Conservation (phyloP, 768 basidiomycete species). For the Sporobolomyces roseus region DNA sequence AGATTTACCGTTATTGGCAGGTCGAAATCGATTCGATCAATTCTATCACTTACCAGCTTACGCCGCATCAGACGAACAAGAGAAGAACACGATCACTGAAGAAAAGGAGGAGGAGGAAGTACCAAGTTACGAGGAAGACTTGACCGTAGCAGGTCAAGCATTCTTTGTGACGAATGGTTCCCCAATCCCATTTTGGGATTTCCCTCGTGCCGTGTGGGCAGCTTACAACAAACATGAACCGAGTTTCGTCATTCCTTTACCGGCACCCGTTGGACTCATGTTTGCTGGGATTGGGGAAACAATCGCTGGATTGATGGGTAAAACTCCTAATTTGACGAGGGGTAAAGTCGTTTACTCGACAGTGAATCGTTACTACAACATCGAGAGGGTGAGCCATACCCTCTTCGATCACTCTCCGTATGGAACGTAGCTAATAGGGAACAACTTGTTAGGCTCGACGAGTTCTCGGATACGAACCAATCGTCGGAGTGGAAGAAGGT, state of each 20-base stretch:
- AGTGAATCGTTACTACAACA: conserved; percentile 80
- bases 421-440: not conserved
- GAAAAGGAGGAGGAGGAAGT: not conserved
- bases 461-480: conserved; percentile 87
- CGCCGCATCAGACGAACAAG: not conserved
- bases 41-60: conserved; percentile 32
- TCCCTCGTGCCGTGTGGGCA: conserved; percentile 74
- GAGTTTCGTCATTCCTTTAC: conserved; percentile 30
- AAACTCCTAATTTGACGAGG: conserved; percentile 76
- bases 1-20: conserved; percentile 35
- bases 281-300: conserved; percentile 71
- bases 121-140: conserved; percentile 4
- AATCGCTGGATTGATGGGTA: conserved; percentile 67
- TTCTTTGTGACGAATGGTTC: conserved; percentile 98
- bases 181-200: conserved; percentile 94
- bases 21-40: conserved; percentile 45
- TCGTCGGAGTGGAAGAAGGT: conserved; percentile 83
- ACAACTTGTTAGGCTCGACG: conserved; percentile 56
- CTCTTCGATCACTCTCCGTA: no score
- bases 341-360: conserved; percentile 78
- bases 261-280: conserved; percentile 50
- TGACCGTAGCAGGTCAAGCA: conserved; percentile 78
- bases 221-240: conserved; percentile 54
- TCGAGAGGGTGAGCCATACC: conserved; percentile 63
- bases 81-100: not conserved